These are phyloP conservation scores for Pythium phragmitis DNA, from an alignment of 352 stramenopile genomes.

Conservation along the genomic window DNA sequence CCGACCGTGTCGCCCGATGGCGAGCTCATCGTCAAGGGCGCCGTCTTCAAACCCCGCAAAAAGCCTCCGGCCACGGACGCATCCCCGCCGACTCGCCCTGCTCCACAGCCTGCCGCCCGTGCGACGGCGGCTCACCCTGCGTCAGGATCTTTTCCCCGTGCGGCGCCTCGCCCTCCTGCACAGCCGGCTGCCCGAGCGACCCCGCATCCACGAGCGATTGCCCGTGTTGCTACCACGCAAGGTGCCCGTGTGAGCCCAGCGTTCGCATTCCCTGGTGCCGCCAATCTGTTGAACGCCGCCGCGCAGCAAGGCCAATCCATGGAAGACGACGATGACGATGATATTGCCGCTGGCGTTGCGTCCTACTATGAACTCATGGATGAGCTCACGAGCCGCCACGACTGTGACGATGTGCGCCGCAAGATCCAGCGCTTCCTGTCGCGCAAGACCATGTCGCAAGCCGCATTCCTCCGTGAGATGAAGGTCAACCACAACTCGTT, in stretches of 20 bases:
- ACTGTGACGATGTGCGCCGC: constrained; percentile 47
- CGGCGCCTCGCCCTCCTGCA: background rate
- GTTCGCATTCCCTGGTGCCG: background rate
- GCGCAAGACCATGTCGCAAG: constrained; percentile 53
- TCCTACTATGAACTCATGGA: constrained; percentile 10
- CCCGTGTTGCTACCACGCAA: background rate
- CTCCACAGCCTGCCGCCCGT: background rate
- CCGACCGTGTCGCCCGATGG: constrained; percentile 1
- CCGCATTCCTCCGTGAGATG: constrained; percentile 39
- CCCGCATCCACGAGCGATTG: background rate
- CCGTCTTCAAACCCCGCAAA: constrained; percentile 12
- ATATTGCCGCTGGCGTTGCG: background rate
- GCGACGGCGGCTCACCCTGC: background rate
- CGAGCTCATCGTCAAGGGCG: constrained; percentile 5
- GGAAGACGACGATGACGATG: background rate
- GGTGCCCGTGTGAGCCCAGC: background rate
- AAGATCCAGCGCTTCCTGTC: constrained; percentile 52
- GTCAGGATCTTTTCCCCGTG: background rate
- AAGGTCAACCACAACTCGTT: constrained; percentile 52
- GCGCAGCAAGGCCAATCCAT: background rate
- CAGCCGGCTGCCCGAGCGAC: no score
- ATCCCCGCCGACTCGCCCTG: background rate
- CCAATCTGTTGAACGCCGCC: background rate
- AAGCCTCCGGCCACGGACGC: background rate
- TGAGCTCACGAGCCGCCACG: constrained; percentile 26